Conservation (phyloP, 2,329 filamentous ascomycete genomes). For the Colletotrichum simmondsii region DNA sequence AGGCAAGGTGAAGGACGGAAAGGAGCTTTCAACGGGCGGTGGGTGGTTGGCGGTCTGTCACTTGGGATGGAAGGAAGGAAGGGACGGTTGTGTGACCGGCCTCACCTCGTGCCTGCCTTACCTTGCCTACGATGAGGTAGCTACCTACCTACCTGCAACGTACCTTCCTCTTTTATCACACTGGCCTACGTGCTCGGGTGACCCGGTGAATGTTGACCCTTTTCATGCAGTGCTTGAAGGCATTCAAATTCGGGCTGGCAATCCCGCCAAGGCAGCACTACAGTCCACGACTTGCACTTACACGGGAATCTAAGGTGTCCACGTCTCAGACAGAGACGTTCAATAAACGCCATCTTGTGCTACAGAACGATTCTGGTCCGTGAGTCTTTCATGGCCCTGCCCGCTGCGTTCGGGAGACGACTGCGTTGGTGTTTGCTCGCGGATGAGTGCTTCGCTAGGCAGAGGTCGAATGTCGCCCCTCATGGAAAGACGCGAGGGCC, state of each 20-base stretch:
- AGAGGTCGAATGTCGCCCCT: neutral
- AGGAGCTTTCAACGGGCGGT: neutral
- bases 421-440: constrained; percentile 3
- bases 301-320: neutral
- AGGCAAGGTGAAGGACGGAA: neutral
- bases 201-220: neutral
- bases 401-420: constrained; percentile 12
- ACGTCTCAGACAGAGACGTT: neutral
- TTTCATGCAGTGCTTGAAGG: neutral
- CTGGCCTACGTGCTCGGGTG: neutral
- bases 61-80: constrained; percentile 10
- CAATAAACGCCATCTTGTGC: neutral
- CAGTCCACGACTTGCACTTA: neutral
- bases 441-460: constrained; percentile 3
- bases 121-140: too few species aligned
- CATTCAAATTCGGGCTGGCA: neutral
- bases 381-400: neutral
- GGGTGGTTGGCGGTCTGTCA: neutral
- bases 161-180: neutral
- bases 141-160: neutral
- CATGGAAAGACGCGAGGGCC: neutral
- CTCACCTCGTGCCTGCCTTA: neutral
- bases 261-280: neutral
- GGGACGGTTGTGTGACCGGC: neutral
- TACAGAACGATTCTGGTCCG: neutral